Evolutionary conservation across 495 filamentous ascomycete species (phyloP), one percentile per base, ranked within the genome.

Genomic region (Trichocladium uniseriatum): DNA sequence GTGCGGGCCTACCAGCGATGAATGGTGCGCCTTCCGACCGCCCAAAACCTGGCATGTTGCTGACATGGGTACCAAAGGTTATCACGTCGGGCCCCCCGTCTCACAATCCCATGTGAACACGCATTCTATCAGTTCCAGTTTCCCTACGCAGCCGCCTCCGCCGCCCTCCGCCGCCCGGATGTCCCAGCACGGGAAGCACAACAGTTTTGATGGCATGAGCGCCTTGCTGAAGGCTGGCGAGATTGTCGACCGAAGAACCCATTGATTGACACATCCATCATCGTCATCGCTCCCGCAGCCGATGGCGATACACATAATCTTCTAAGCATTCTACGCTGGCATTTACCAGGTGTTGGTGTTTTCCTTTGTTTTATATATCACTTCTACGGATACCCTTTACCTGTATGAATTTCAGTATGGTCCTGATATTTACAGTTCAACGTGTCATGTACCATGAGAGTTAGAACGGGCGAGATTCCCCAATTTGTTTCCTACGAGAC

Each of bases 171-270:
- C 11, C 3, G 8, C 35, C 31, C 32, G 22, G 35, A 11, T 36
- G 19, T 27, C 51, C 28, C 44, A 44, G 5, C 46, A 38, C 6
- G 20, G 51, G 35, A 61, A 59, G 19, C 51, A 20, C 6, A 49
- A 51, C 14, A 52, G 51, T 18, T 55, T 74, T n/a, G 72, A 75
- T 38, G 72, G 72, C 1, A 74, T 79, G 56, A 76, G 66, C 50
- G 76, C 76, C 14, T 56, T 79, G n/a, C 57, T 79, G 2, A 69
- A 59, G 40, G 76, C 76, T 3, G 74, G 75, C 35, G 75, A 79
- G 48, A 77, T 78, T 41, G 72, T 78, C 29, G 67, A 75, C 44
- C 68, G 69, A n/a, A 66, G 69, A 27, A 36, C 46, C 4, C 59
- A 55, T 22, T 60, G 19, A 47, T 14, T n/a, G 5, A 13, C 1